Conservation (phyloP, 2,329 filamentous ascomycete species). For the Grosmannia huntii region DNA sequence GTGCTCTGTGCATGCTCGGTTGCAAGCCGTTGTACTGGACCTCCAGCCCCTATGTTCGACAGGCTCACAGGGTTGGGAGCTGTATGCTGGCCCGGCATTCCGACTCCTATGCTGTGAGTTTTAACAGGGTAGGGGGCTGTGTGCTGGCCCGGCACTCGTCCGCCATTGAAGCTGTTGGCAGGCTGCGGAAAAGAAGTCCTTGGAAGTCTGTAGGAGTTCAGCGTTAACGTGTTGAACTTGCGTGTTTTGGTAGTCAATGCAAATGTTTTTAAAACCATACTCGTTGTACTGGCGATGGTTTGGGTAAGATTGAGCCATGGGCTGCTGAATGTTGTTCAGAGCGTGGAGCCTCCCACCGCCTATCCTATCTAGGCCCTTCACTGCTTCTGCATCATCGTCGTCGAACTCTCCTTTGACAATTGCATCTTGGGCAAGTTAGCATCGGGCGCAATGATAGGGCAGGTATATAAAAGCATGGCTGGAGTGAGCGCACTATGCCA, state of each 20-base stretch:
- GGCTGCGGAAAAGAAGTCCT: not conserved
- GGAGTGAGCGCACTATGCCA: not conserved
- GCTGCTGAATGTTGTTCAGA: not conserved
- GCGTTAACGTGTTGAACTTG: not conserved
- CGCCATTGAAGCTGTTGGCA: not conserved
- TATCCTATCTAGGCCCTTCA: slow-evolving; percentile 10
- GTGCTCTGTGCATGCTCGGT: not conserved
- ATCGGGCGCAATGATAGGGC: not conserved
- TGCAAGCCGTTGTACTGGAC: not conserved
- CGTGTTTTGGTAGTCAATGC: too few relatives aligned
- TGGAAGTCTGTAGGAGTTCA: not conserved
- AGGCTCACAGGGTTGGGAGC: not conserved
- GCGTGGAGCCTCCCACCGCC: slow-evolving; percentile 11
- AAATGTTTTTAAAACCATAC: not conserved
- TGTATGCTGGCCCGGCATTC: not conserved
- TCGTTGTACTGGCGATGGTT: not conserved
- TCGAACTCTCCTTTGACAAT: slow-evolving; percentile 10
- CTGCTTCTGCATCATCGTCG: slow-evolving; percentile 12
- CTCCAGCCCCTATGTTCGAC: not conserved
- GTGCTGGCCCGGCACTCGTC: not conserved
- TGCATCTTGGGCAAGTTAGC: slow-evolving; percentile 2
- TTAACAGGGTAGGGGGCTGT: not conserved
- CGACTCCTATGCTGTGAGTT: not conserved
- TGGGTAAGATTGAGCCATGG: not conserved
- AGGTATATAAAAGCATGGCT: not conserved